Evolutionary conservation across 805 yeast species (phyloP).

Genomic region (Starmerella asiatica): DNA sequence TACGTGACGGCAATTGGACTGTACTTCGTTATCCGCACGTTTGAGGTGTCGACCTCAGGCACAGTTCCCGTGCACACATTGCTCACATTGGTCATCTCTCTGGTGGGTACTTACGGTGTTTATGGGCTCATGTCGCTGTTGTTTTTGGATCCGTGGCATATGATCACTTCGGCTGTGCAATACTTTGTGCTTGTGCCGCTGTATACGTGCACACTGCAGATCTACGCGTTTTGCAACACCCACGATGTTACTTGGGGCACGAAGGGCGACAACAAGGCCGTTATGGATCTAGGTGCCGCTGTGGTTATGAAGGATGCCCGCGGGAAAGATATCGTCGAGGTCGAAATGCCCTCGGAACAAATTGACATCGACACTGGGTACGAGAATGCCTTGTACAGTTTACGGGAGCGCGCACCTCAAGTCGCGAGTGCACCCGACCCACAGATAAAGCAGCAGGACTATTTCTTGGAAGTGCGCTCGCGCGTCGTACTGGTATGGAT

Average conservation of each 20-base stretch:
- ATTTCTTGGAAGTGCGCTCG: conserved; percentile 88
- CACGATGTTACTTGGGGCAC: conserved; percentile 99
- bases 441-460: conserved; percentile 46
- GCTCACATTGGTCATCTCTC: conserved; percentile 62
- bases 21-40: conserved; percentile 53
- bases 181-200: conserved; percentile 84
- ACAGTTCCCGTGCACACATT: conserved; percentile 33
- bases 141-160: conserved; percentile 94
- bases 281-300: conserved; percentile 63
- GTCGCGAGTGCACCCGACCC: conserved; percentile 34
- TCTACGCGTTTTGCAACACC: conserved; percentile 93
- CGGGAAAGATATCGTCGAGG: conserved; percentile 72
- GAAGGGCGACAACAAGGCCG: conserved; percentile 74
- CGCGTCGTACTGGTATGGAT: conserved; percentile 94
- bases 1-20: conserved; percentile 76
- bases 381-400: conserved; percentile 56
- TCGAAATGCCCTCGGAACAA: conserved; percentile 57
- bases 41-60: conserved; percentile 26
- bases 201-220: conserved; percentile 82
- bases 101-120: conserved; percentile 83
- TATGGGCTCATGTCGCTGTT: conserved; percentile 69
- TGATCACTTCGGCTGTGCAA: conserved; percentile 72
- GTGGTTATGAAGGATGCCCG: conserved; percentile 60
- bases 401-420: conserved; percentile 55
- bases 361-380: conserved; percentile 71